Evolutionary conservation across 1,284 basidiomycete genomes (phyloP).

Genomic region (Apiotrichum sp.): DNA sequence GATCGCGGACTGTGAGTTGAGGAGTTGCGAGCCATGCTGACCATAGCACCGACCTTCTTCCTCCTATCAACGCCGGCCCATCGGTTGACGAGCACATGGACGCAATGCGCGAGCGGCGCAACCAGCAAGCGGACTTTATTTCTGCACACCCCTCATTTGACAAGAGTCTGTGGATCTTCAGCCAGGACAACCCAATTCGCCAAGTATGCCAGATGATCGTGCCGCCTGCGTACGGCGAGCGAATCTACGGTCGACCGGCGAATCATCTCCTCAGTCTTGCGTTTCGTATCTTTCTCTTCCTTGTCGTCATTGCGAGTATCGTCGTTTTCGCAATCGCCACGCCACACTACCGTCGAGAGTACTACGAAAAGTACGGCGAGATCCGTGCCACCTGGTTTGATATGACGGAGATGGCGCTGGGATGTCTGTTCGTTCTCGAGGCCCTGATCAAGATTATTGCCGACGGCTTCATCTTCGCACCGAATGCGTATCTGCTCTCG

Average conservation of each 20-base stretch:
- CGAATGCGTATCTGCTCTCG: conserved; percentile 86
- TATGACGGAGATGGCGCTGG: conserved; percentile 70
- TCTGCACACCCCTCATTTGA: conserved; percentile 84
- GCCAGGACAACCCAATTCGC: conserved; percentile 71
- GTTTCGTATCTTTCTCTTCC: conserved; percentile 69
- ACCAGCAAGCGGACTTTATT: conserved; percentile 81
- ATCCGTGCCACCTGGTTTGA: conserved; percentile 79
- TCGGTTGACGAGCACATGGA: conserved; percentile 50
- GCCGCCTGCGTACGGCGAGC: conserved; percentile 72
- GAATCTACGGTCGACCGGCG: conserved; percentile 69
- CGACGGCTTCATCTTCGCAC: conserved; percentile 86
- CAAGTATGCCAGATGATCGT: conserved; percentile 78
- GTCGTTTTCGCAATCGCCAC: conserved; percentile 80
- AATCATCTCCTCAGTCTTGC: conserved; percentile 62
- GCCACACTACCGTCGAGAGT: conserved; percentile 74
- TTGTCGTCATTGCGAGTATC: conserved; percentile 76
- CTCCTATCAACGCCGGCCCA: conserved; percentile 30
- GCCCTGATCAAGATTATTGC: conserved; percentile 84
- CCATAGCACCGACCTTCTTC: conserved; percentile 36
- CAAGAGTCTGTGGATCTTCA: conserved; percentile 82
- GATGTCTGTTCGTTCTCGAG: conserved; percentile 70
- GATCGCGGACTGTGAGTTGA: conserved; percentile 36
- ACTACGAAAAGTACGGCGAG: conserved; percentile 59
- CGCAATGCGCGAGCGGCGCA: conserved; percentile 64
- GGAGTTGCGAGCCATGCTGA: background rate